Percentiles rank a stretch among this genome's conserved stretches.
Evolutionary conservation across 148 eudicot species (phyloP).

Genomic region (Cornus florida): DNA sequence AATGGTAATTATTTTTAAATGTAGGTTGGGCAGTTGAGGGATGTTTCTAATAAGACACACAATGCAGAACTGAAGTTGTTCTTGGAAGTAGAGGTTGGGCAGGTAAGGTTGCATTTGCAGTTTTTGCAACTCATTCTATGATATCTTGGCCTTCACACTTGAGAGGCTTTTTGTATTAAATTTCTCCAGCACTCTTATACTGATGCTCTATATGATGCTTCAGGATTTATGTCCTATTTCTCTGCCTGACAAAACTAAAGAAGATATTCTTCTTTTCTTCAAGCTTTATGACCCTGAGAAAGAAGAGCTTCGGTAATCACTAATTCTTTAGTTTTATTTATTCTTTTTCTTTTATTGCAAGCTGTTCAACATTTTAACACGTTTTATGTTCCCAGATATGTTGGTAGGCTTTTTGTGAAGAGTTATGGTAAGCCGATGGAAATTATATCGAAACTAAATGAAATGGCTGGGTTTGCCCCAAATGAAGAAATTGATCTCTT

Average conservation of each 20-base stretch:
- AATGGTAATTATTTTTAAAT: background rate
- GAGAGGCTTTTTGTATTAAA: background rate
- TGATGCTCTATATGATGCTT: background rate
- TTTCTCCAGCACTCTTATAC: background rate
- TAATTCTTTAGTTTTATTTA: background rate
- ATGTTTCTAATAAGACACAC: slow-evolving; percentile 50
- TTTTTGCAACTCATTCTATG: background rate
- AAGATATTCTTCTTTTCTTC: slow-evolving; percentile 87
- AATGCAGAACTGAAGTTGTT: slow-evolving; percentile 78
- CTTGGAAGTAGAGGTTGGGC: slow-evolving; percentile 70
- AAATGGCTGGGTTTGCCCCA: slow-evolving; percentile 79
- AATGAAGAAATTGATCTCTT: slow-evolving; percentile 78
- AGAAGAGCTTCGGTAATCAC: slow-evolving; percentile 71
- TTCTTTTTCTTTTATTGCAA: slow-evolving; percentile 4
- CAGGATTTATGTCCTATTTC: slow-evolving; percentile 65
- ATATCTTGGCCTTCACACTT: background rate
- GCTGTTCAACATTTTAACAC: slow-evolving; percentile 6
- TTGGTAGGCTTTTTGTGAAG: slow-evolving; percentile 82
- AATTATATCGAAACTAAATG: slow-evolving; percentile 61
- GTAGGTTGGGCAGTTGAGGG: slow-evolving; percentile 84
- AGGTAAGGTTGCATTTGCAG: slow-evolving; percentile 35
- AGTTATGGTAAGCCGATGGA: slow-evolving; percentile 57
- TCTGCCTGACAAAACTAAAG: slow-evolving; percentile 63
- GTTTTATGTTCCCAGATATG: slow-evolving; percentile 55
- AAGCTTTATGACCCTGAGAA: slow-evolving; percentile 84